Base-by-base conservation (phyloP, 306 rosid species). In the Gastrolobium villosum region DNA sequence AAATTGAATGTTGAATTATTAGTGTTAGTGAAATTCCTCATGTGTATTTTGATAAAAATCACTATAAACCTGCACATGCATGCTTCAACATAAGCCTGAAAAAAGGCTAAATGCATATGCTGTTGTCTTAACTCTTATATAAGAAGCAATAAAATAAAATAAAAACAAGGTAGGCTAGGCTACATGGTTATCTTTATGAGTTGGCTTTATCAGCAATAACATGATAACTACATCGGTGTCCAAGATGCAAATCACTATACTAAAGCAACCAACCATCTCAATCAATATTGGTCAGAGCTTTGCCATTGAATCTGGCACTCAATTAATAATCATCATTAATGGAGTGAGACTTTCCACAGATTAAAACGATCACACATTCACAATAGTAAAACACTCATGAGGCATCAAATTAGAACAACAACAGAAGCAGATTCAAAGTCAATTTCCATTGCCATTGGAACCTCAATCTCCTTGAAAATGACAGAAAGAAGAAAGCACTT, bases 1-100 rank as follows among this genome's bases (percentile, higher is more conserved):
- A 15, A 76, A 62, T 70, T 70, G 35, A 50, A 50, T 54, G 28
- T 40, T 39, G 50, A 75, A 32, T 46, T 36, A 49, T 46, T n/a
- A 60, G 46, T 11, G 59, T 65, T 9, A 26, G 13, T 5, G 30
- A 50, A 68, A 40, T 62, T 39, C 68, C 13, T 10, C n/a, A 5
- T 35, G 10, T 15, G 31, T 41, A 36, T 67, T 37, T 45, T 43
- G 32, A 32, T 46, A 7, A 68, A 45, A 66, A 61, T 56, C 53
- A 72, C 43, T 6, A 52, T 10, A 65, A 80, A 54, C 34, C 48
- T 72, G 11, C 26, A 34, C 41, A 35, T 37, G 10, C 49, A 65
- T 64, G 64, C 45, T 54, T 54, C 52, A 11, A 52, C 7, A 3
- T 49, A 30, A 70, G 56, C 78, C 48, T 20, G 55, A 31, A 26